A percentile compares a stretch with the other conserved stretches of the same genome.
Conservation (phyloP, 768 basidiomycete species). For the Dioszegia hungarica region DNA sequence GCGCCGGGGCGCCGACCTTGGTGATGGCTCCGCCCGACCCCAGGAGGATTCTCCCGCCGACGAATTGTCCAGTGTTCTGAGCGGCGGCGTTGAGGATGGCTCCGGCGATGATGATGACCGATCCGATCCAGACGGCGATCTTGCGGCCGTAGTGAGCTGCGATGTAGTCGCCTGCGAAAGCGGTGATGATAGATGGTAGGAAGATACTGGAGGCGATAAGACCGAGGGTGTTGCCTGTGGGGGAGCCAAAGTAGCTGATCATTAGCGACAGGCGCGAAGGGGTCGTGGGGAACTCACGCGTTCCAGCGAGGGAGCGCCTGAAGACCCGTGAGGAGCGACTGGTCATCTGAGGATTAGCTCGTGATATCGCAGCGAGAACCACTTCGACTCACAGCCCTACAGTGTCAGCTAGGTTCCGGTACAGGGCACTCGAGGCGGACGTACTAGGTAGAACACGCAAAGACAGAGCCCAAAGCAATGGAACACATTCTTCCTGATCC, state of each 20-base stretch:
- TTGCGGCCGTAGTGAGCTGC: constrained; percentile 24
- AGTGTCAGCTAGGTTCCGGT: neutral
- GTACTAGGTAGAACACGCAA: constrained; percentile 25
- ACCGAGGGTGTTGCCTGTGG: constrained; percentile 24
- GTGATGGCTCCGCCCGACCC: constrained; percentile 24
- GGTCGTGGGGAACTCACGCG: constrained; percentile 3
- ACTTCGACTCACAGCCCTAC: neutral
- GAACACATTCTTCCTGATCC: constrained; percentile 16
- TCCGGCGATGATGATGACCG: constrained; percentile 18
- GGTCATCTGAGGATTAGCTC: constrained; percentile 13
- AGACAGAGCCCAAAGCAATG: constrained; percentile 21
- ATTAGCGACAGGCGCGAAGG: too few relatives aligned
- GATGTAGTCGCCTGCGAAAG: constrained; percentile 30
- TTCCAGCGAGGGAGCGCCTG: constrained; percentile 27
- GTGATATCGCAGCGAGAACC: neutral
- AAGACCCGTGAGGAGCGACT: constrained; percentile 25
- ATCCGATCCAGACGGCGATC: constrained; percentile 19
- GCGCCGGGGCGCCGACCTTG: constrained; percentile 29
- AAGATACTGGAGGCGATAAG: constrained; percentile 26
- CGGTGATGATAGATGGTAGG: constrained; percentile 25
- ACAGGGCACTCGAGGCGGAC: neutral
- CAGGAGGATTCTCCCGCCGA: constrained; percentile 18
- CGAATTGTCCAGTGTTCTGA: constrained; percentile 12
- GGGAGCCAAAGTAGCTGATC: constrained; percentile 17
- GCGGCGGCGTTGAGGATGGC: constrained; percentile 25